Evolutionary conservation across 441 rosid genomes (phyloP).

Genomic region (Raphanus hybrid): DNA sequence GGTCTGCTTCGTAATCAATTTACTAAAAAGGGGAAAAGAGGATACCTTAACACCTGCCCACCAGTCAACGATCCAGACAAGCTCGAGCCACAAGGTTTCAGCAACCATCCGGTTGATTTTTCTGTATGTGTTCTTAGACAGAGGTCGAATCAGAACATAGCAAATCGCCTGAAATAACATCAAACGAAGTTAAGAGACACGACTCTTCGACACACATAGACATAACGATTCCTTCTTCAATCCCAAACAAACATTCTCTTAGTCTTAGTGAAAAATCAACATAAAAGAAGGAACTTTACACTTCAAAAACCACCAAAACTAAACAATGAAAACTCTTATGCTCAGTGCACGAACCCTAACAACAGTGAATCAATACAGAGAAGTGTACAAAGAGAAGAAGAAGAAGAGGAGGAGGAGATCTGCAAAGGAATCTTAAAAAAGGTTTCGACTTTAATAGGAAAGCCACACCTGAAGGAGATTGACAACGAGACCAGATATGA

Average conservation of each 20-base stretch:
- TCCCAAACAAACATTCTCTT: not conserved
- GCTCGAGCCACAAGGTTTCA: conserved; percentile 77
- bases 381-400: not conserved
- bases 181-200: conserved; percentile 14
- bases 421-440: conserved; percentile 16
- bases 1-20: not conserved
- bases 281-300: not conserved
- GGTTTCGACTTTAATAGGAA: not conserved
- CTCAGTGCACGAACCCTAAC: not conserved
- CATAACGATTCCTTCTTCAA: not conserved
- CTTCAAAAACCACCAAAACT: not conserved
- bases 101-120: conserved; percentile 68
- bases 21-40: conserved; percentile 1
- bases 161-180: conserved; percentile 60
- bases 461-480: conserved; percentile 90
- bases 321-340: not conserved
- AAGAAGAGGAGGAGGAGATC: conserved; percentile 6
- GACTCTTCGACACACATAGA: not conserved
- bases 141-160: conserved; percentile 64
- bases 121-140: conserved; percentile 69
- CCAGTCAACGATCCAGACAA: conserved; percentile 80
- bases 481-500: conserved; percentile 84
- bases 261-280: conserved; percentile 2
- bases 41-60: conserved; percentile 82
- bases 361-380: conserved; percentile 21